Conservation (phyloP, 1,284 basidiomycete genomes). For the Ustilago nuda region DNA sequence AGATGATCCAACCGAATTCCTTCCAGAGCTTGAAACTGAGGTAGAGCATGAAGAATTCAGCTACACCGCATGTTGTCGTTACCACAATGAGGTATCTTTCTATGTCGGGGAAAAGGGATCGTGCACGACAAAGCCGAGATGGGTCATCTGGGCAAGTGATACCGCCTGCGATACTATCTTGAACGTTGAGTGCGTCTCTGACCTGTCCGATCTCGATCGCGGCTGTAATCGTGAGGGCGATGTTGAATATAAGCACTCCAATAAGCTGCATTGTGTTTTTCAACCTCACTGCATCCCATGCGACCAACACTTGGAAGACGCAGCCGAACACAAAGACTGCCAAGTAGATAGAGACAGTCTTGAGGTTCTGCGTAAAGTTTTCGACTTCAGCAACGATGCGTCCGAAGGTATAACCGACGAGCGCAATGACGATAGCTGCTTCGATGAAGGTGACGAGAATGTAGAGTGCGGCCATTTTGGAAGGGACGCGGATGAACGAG, state of each 20-base stretch:
- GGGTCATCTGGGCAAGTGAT: constrained; percentile 40
- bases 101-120: constrained; percentile 45
- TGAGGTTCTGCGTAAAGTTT: constrained; percentile 57
- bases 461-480: constrained; percentile 25
- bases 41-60: constrained; percentile 47
- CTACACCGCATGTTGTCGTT: constrained; percentile 47
- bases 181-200: constrained; percentile 47
- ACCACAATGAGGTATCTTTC: constrained; percentile 56
- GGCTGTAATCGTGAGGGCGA: constrained; percentile 57
- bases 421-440: constrained; percentile 49
- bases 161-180: constrained; percentile 36
- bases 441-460: constrained; percentile 47
- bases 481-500: constrained; percentile 37
- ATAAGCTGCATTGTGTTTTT: constrained; percentile 65
- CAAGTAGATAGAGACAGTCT: constrained; percentile 61
- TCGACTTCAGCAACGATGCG: constrained; percentile 41
- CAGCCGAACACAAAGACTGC: constrained; percentile 59
- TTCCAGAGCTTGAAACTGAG: constrained; percentile 54
- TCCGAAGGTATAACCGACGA: constrained; percentile 57
- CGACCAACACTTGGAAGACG: constrained; percentile 56
- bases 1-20: constrained; percentile 64
- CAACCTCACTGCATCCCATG: constrained; percentile 58
- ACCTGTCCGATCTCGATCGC: constrained; percentile 60
- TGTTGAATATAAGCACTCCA: constrained; percentile 60
- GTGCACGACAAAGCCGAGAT: constrained; percentile 28